Percentiles rank a stretch among this genome's conserved stretches.
Conservation (phyloP, 31 red algal genomes). For the Bonnemaisonia californica region DNA sequence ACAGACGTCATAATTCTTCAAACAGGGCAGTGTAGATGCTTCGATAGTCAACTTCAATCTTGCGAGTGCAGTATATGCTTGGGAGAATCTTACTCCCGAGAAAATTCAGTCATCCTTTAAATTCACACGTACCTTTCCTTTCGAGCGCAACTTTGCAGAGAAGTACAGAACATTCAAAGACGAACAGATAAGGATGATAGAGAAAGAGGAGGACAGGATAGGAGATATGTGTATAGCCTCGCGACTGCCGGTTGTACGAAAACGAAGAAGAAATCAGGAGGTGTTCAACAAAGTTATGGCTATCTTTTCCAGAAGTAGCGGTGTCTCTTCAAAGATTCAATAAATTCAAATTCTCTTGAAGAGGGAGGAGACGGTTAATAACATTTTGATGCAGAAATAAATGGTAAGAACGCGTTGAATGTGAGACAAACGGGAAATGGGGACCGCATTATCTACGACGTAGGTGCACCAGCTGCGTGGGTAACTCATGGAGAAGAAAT, state of each 20-base stretch:
- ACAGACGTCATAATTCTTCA: conserved; percentile 8
- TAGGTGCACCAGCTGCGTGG: not conserved
- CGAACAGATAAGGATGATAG: no score
- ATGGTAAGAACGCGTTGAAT: no score
- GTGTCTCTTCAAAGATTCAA: not conserved
- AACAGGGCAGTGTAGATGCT: conserved; percentile 18
- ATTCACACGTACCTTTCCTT: conserved; percentile 5
- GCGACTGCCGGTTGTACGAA: no score
- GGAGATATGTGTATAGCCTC: no score
- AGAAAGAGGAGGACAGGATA: no score
- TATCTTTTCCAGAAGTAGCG: not conserved
- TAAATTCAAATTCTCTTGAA: not conserved
- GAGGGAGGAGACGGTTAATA: not conserved
- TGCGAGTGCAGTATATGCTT: conserved; percentile 27
- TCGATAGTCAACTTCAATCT: conserved; percentile 4
- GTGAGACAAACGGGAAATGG: no score
- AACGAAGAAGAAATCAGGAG: no score
- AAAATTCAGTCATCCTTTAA: conserved; percentile 4
- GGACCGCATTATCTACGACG: not conserved
- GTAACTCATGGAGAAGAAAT: conserved; percentile 11
- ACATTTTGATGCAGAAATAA: not conserved
- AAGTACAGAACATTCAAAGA: conserved; percentile 12
- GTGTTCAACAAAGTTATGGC: not conserved
- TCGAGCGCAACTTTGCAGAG: conserved; percentile 25
- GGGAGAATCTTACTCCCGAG: not conserved